Base-by-base conservation (phyloP, 805 yeast species). In the Sugiyamaella lignohabitans region DNA sequence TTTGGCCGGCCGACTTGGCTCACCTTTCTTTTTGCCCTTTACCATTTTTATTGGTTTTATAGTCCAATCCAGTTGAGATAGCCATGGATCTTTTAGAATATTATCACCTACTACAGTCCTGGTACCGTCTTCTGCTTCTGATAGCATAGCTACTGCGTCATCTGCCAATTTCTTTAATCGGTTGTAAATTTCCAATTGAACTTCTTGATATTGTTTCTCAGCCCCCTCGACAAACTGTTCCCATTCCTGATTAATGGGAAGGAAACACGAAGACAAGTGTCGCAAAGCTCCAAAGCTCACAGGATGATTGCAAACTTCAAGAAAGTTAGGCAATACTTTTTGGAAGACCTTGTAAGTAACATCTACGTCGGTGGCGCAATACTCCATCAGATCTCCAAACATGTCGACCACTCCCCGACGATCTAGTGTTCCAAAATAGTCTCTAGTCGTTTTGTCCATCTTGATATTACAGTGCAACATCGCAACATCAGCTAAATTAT, bases 251-350 rank as follows among this genome's bases (percentile, higher is more conserved):
- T 84, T 78, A 0, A 95, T 82, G 1, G 99, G 96, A 36, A 94
- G 66, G 42, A 89, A 77, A 39, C 85, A 76, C 18, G 82, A 73
- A 6, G 88, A 80, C 58, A 93, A 69, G 47, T 79, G 82, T 53
- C 83, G 72, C 39, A 93, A 67, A 1, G 96, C 96, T 0, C 93
- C 89, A 67, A 89, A 84, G 14, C 95, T 85, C 1, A 91, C 95
- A 0, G 98, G 97, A 64, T 93, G 98, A 0, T 98, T 96, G 38
- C 89, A 79, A 43, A 78, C 74, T 27, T 69, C 57, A 22, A 75
- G 62, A 58, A 86, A 93, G 30, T 69, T 66, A 1, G 96, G 96
- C 27, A 80, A 77, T 0, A 88, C 76, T 49, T 78, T 78, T 48
- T 73, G 69, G 53, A 82, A 81, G 2, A 91, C 87, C 49, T 68